Conservation (phyloP, 1,284 basidiomycete genomes). For the Microstroma glucosiphilum region DNA sequence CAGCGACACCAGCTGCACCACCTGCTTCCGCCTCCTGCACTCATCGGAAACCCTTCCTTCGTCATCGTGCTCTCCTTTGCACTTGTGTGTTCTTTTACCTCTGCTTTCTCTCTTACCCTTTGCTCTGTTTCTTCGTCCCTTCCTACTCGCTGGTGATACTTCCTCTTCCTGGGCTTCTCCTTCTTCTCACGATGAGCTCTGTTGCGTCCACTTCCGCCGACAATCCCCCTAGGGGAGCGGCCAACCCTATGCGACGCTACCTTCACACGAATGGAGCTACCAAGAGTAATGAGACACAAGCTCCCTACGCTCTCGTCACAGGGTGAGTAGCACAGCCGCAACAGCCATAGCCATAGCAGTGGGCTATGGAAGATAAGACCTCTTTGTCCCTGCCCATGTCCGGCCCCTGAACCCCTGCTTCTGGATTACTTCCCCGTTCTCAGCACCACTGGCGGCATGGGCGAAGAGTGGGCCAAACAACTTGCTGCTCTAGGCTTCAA, state of each 20-base stretch:
- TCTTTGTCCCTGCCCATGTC: background rate
- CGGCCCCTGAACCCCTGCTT: background rate
- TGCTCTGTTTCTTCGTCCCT: too few relatives aligned
- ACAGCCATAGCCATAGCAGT: background rate
- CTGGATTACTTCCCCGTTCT: conserved; percentile 13
- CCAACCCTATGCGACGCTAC: background rate
- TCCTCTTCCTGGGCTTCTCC: too few relatives aligned
- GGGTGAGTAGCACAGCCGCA: background rate
- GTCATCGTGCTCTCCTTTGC: too few relatives aligned
- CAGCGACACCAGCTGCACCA: too few relatives aligned
- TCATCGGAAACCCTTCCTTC: too few relatives aligned
- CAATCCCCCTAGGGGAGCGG: too few relatives aligned
- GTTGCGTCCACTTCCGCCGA: too few relatives aligned
- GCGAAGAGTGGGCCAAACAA: conserved; percentile 21
- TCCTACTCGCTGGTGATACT: too few relatives aligned
- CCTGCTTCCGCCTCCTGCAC: too few relatives aligned
- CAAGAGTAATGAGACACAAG: background rate
- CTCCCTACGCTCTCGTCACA: conserved; percentile 1
- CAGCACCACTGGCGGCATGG: conserved; percentile 22
- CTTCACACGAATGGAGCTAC: conserved; percentile 2
- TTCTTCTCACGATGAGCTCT: too few relatives aligned
- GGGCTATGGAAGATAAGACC: background rate
- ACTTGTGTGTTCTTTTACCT: too few relatives aligned
- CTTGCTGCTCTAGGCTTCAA: conserved; percentile 21
- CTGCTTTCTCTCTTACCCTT: too few relatives aligned